A percentile compares a stretch with the other conserved stretches of the same genome.
Conservation (phyloP, 306 rosid species). For the Lablab purpureus region DNA sequence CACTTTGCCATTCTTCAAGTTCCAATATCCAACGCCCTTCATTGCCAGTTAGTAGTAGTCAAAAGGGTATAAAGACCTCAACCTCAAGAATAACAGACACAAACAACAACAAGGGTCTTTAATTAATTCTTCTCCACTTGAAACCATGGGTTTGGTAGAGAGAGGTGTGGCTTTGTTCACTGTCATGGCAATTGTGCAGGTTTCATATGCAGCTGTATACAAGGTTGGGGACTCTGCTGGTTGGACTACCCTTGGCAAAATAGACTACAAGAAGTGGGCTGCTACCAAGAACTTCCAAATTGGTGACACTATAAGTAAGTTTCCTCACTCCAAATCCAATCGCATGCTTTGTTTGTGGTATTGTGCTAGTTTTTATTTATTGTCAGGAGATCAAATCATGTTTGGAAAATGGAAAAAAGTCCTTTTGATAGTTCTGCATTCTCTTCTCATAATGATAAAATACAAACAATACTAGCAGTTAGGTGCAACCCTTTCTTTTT, state of each 20-base stretch:
- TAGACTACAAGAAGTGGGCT: slow-evolving; percentile 82
- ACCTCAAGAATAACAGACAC: slow-evolving; percentile 9
- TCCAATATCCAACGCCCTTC: slow-evolving; percentile 42
- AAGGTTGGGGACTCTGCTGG: slow-evolving; percentile 90
- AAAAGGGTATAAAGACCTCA: slow-evolving; percentile 51
- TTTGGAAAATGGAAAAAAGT: slow-evolving; percentile 11
- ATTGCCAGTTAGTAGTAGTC: slow-evolving; percentile 41
- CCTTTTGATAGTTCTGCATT: background rate
- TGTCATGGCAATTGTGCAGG: slow-evolving; percentile 40
- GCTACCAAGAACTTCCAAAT: slow-evolving; percentile 68
- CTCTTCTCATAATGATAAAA: background rate
- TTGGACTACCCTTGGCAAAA: slow-evolving; percentile 74
- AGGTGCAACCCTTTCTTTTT: background rate
- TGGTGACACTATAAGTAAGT: slow-evolving; percentile 87
- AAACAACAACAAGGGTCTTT: background rate
- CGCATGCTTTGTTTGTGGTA: background rate
- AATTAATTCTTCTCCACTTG: background rate
- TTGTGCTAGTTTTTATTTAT: slow-evolving; percentile 18
- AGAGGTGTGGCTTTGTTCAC: slow-evolving; percentile 47
- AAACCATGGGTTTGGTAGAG: slow-evolving; percentile 59
- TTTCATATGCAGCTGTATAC: slow-evolving; percentile 65
- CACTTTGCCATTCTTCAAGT: slow-evolving; percentile 43
- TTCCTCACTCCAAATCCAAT: slow-evolving; percentile 29
- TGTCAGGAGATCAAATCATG: background rate
- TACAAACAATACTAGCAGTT: background rate